A percentile compares a stretch with the other conserved stretches of the same genome.
These are phyloP conservation scores for Phytophthora tubulina DNA, from an alignment of 352 stramenopile species.

Conservation along the genomic window DNA sequence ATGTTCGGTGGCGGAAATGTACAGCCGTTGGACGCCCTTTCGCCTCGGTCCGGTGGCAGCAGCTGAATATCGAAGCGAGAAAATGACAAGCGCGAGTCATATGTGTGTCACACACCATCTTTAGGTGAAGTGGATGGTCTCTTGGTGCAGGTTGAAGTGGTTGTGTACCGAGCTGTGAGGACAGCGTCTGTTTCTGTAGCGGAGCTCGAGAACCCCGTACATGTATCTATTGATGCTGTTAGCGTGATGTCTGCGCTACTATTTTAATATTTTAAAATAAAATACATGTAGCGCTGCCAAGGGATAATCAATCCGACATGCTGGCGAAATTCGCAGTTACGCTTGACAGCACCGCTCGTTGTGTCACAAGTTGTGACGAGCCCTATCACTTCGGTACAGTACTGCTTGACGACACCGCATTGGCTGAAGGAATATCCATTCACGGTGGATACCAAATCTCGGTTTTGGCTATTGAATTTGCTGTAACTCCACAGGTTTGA, in stretches of 20 bases:
- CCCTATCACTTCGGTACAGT: neutral
- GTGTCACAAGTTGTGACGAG: neutral
- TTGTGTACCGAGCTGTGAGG: neutral
- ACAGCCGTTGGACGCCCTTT: conserved; percentile 1
- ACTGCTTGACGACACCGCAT: conserved; percentile 7
- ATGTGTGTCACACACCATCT: neutral
- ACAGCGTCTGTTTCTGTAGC: neutral
- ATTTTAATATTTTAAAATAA: too few relatives aligned
- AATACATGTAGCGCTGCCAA: neutral
- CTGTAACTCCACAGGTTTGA: too few relatives aligned
- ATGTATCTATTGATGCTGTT: neutral
- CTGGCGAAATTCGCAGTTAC: conserved; percentile 21
- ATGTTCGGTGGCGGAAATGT: conserved; percentile 7
- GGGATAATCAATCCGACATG: neutral
- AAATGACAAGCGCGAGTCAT: conserved; percentile 10
- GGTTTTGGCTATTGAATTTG: neutral
- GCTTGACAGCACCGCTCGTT: conserved; percentile 5
- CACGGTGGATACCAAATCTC: neutral
- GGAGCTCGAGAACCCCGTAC: neutral
- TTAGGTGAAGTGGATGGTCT: neutral
- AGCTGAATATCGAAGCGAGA: neutral
- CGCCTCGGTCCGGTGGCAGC: conserved; percentile 9
- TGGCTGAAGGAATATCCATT: conserved; percentile 3
- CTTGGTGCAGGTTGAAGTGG: neutral
- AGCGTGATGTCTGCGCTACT: neutral